Evolutionary conservation across 352 stramenopile genomes (phyloP).

Genomic region (Globisporangium paroecandrum): DNA sequence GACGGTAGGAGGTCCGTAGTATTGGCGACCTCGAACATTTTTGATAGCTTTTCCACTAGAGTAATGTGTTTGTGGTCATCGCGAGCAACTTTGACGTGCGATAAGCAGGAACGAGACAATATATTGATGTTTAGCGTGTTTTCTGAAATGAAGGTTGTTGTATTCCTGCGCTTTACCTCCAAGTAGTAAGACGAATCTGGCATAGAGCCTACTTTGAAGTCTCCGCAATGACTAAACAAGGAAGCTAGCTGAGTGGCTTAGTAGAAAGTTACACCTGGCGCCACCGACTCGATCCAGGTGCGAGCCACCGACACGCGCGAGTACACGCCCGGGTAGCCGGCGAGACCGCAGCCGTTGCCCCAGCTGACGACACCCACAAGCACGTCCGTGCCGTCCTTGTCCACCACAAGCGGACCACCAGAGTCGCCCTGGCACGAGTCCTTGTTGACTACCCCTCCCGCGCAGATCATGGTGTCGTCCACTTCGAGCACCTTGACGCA

Average conservation of each 20-base stretch:
- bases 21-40: too few relatives aligned
- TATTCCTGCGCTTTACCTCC: too few relatives aligned
- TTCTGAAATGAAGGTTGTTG: too few relatives aligned
- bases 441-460: constrained; percentile 32
- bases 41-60: too few relatives aligned
- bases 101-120: too few relatives aligned
- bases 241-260: background rate
- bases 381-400: constrained; percentile 28
- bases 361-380: constrained; percentile 63
- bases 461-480: constrained; percentile 55
- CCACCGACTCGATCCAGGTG: constrained; percentile 42
- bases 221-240: background rate
- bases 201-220: background rate
- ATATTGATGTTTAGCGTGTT: too few relatives aligned
- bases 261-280: constrained; percentile 6
- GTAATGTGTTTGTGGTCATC: too few relatives aligned
- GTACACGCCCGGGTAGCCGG: constrained; percentile 55
- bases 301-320: constrained; percentile 40
- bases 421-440: constrained; percentile 64
- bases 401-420: constrained; percentile 31
- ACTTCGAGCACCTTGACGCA: constrained; percentile 28
- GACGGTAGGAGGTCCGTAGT: too few relatives aligned
- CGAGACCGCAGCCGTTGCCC: constrained; percentile 49
- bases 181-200: background rate
- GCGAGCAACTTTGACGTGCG: too few relatives aligned